Percentiles rank a stretch among this genome's conserved stretches.
These are phyloP conservation scores for Geotrichum candidum DNA, from an alignment of 1,139 yeast genomes.

Conservation along the genomic window DNA sequence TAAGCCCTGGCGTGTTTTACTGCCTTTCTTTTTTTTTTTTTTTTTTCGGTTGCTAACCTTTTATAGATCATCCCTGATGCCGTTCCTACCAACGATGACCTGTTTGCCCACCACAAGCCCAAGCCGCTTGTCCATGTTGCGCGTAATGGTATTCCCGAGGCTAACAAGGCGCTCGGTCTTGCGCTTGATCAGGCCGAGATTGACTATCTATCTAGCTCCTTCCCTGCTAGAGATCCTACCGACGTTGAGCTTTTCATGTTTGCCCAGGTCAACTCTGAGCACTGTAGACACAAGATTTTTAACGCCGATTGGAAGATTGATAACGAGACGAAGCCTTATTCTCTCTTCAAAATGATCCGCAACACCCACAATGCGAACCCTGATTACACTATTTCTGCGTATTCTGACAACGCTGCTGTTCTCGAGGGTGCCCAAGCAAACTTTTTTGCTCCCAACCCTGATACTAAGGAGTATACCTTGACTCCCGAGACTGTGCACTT, in stretches of 20 bases:
- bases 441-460: constrained; percentile 74
- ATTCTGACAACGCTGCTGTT: constrained; percentile 98
- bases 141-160: constrained; percentile 57
- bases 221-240: constrained; percentile 90
- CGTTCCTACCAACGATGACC: constrained; percentile 59
- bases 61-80: constrained; percentile 38
- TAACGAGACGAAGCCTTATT: constrained; percentile 61
- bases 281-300: constrained; percentile 98
- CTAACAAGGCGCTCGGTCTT: constrained; percentile 79
- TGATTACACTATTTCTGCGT: constrained; percentile 83
- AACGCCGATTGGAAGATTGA: constrained; percentile 98
- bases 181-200: constrained; percentile 93
- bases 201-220: constrained; percentile 65
- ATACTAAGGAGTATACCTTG: constrained; percentile 66
- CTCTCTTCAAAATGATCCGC: constrained; percentile 91
- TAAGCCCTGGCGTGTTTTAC: constrained; percentile 38
- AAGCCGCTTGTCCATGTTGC: constrained; percentile 74
- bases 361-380: constrained; percentile 83
- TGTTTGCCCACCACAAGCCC: constrained; percentile 75
- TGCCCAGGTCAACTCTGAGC: constrained; percentile 98
- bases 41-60: background rate
- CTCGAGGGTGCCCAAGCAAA: constrained; percentile 68
- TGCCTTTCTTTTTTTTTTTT: background rate
- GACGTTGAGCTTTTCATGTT: constrained; percentile 98
- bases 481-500: constrained; percentile 78